These are phyloP conservation scores for Penicillium sp. DNA, from an alignment of 2,329 filamentous ascomycete genomes.

Conservation along the genomic window DNA sequence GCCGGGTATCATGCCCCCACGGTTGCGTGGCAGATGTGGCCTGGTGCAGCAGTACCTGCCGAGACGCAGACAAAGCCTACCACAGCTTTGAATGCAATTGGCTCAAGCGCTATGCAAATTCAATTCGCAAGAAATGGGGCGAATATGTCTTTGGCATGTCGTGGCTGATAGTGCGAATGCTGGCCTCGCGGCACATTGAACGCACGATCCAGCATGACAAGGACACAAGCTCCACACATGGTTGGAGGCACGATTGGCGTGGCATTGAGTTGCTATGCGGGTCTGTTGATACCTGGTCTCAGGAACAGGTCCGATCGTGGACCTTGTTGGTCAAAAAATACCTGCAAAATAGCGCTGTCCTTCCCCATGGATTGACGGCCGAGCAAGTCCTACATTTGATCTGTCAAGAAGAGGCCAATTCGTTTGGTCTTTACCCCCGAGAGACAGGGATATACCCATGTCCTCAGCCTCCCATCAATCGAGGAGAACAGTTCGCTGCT, in stretches of 20 bases:
- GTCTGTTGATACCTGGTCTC: slow-evolving; percentile 25
- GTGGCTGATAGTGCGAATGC: slow-evolving; percentile 29
- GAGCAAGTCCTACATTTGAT: slow-evolving; percentile 19
- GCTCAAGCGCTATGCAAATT: slow-evolving; percentile 20
- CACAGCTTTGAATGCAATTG: slow-evolving; percentile 29
- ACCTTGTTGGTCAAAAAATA: slow-evolving; percentile 26
- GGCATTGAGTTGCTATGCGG: slow-evolving; percentile 26
- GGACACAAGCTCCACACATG: not conserved
- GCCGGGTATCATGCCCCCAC: slow-evolving; percentile 16
- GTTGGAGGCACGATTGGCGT: slow-evolving; percentile 18
- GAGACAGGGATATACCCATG: slow-evolving; percentile 17
- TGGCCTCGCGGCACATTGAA: slow-evolving; percentile 20
- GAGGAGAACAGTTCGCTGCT: slow-evolving; percentile 20
- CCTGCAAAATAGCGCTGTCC: slow-evolving; percentile 14
- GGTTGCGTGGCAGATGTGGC: slow-evolving; percentile 23
- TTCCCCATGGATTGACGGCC: slow-evolving; percentile 15
- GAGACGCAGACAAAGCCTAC: slow-evolving; percentile 16
- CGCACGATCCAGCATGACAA: not conserved
- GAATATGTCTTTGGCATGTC: slow-evolving; percentile 32
- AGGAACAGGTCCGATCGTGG: slow-evolving; percentile 25
- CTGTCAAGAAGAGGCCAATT: slow-evolving; percentile 24
- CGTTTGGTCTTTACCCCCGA: slow-evolving; percentile 22
- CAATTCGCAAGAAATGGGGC: slow-evolving; percentile 24
- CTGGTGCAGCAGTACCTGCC: slow-evolving; percentile 25
- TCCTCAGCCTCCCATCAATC: slow-evolving; percentile 5